Base-by-base conservation (phyloP, 352 stramenopile species). In the Phytophthora cryptogea region DNA sequence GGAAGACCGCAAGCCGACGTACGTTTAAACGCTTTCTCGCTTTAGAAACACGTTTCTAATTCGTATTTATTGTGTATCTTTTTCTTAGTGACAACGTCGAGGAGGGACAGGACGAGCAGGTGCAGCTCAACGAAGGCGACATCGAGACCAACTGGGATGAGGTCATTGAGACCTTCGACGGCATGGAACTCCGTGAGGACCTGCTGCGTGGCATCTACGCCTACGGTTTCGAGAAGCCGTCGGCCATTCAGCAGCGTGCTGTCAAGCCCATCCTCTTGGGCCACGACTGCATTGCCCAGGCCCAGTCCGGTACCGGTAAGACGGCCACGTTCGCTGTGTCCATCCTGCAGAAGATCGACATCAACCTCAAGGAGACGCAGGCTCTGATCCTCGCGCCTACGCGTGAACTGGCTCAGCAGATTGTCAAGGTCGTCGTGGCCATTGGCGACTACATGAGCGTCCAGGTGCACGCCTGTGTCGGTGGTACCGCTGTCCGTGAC, bases 151-250 rank as follows among this genome's bases (percentile, higher is more conserved):
- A 99, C 86, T 99, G 97, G 97, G 95, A 99, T 64, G 96, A 99
- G 76, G 89, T 96, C 33, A 98, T 99, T 63, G 93, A 99, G 68
- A 97, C 90, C 17, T 99, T 99, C 74, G 97, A 99, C 75, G 95
- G 80, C 64, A 99, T 99, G 96, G 92, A 98, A 32, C 78, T 99
- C 49, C 94, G 95, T 43, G 96, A 99, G 74, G 96, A 99, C 72
- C 83, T 99, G 41, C 92, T 99, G 28, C 89, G 97, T 63, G 98
- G 98, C 54, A 99, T 99, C 72, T 99, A 99, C 81, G 96, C 96
- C 13, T 99, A 99, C 81, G 98, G 98, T 97, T 99, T 99, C 72
- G 98, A 99, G 79, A 99, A 99, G 83, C 98, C 98, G 33, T 99
- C 97, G 63, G 97, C 97, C 45, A 99, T 99, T 80, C 98, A 99